Evolutionary conservation across 176 grass and related monocot species (phyloP).

Genomic region (Thalia dealbata): DNA sequence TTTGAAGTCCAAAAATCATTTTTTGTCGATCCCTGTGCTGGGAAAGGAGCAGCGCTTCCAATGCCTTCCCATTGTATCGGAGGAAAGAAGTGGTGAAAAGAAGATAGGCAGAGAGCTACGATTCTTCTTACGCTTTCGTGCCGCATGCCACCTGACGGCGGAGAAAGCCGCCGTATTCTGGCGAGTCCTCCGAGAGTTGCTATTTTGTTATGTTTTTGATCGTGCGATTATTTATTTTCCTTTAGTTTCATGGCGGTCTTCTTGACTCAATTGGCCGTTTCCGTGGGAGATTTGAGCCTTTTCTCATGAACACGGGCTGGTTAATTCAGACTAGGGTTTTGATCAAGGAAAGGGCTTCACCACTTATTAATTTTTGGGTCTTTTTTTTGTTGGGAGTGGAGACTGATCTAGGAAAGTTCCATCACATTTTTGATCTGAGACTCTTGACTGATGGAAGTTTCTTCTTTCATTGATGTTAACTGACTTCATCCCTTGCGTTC

Average conservation of each 20-base stretch:
- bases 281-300: background rate
- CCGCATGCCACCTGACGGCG: background rate
- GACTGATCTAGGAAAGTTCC: background rate
- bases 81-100: background rate
- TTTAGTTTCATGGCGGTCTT: background rate
- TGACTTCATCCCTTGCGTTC: background rate
- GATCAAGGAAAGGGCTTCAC: background rate
- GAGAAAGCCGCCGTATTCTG: background rate
- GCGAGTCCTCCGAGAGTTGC: background rate
- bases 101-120: background rate
- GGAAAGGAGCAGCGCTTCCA: background rate
- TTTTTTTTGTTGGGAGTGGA: no score
- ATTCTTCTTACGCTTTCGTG: background rate
- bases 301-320: background rate
- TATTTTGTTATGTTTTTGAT: background rate
- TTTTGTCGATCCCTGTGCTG: background rate
- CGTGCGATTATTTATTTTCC: background rate
- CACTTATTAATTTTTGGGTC: background rate
- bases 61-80: background rate
- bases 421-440: no score
- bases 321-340: background rate
- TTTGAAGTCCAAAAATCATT: background rate
- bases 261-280: background rate
- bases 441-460: background rate
- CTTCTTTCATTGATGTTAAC: background rate